Evolutionary conservation across 441 rosid genomes (phyloP), one percentile per base, ranked within the genome.

Genomic region (Rhodomyrtus psidioides): DNA sequence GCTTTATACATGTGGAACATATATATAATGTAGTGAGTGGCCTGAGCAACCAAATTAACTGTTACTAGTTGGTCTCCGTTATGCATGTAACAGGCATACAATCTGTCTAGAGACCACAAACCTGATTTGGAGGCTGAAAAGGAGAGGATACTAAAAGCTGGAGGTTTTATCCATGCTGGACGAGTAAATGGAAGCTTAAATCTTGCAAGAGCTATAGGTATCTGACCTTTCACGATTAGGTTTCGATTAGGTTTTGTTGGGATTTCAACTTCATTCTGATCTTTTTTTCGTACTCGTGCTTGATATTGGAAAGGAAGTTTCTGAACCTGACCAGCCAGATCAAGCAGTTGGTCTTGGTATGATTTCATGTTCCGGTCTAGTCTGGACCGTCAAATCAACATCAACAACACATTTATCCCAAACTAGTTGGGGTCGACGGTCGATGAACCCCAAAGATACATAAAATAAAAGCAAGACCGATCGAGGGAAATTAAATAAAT

Each of bases 151-250:
- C 85, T 95, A 65, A 96, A 96, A 90, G 99, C 98, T 87, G 99
- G 99, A 86, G 99, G 99, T 12, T 98, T 94, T 90, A 98, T 98
- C 83, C 99, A 96, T 84, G 97, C 92, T 83, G 99, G 99, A 54
- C 91, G 99, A 76, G 94, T 98, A 85, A 98, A 96, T 90, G 99
- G 99, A 89, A 94, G 98, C 90, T 93, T 98, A 90, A 98, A 98
- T 91, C 92, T 96, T 88, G 91, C 99, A 82, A 93, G 99, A 89
- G 99, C 99, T 57, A 98, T 98, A 42, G 99, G 99, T 96, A 91
- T 53, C 34, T 84, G 51, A 70, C 26, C 79, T 39, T 39, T 70
- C n/a, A 39, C 1, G 1, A 39, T 13, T 70, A 10, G n/a, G 51
- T 70, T 70, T 34, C 1, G 1, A 39, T 13, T 70, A 10, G n/a